These are phyloP conservation scores for Fusarium armeniacum DNA, from an alignment of 2,329 filamentous ascomycete genomes.

Conservation along the genomic window DNA sequence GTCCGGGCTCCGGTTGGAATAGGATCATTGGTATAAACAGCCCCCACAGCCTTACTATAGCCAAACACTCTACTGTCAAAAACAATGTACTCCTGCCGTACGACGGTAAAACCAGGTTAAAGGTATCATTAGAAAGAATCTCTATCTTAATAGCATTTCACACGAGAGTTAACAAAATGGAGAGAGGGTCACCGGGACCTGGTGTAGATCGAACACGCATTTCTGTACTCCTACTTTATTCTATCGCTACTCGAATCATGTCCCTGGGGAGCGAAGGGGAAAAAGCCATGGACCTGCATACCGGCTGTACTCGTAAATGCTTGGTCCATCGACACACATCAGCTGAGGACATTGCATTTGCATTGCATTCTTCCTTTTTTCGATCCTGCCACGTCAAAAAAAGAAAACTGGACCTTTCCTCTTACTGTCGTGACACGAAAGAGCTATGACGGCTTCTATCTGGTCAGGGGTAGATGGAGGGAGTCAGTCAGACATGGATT, in stretches of 20 bases:
- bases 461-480: constrained; percentile 28
- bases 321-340: constrained; percentile 38
- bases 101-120: constrained; percentile 42
- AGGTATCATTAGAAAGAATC: constrained; percentile 1
- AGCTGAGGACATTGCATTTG: constrained; percentile 37
- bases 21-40: constrained; percentile 32
- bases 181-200: constrained; percentile 23
- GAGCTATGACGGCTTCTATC: constrained; percentile 26
- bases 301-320: constrained; percentile 40
- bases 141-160: neutral
- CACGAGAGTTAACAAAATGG: neutral
- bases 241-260: too few relatives aligned
- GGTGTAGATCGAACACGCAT: constrained; percentile 19
- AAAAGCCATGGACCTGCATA: constrained; percentile 15
- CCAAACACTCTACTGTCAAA: constrained; percentile 29
- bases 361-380: constrained; percentile 1
- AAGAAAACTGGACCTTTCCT: neutral
- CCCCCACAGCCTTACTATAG: constrained; percentile 24
- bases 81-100: constrained; percentile 45
- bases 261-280: neutral
- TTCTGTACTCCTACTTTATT: neutral
- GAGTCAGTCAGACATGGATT: constrained; percentile 1
- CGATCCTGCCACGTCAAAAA: constrained; percentile 29
- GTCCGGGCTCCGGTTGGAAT: constrained; percentile 31
- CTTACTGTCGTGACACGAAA: constrained; percentile 34